Conservation (phyloP, 2,329 filamentous ascomycete species). For the Cadophora sp. region DNA sequence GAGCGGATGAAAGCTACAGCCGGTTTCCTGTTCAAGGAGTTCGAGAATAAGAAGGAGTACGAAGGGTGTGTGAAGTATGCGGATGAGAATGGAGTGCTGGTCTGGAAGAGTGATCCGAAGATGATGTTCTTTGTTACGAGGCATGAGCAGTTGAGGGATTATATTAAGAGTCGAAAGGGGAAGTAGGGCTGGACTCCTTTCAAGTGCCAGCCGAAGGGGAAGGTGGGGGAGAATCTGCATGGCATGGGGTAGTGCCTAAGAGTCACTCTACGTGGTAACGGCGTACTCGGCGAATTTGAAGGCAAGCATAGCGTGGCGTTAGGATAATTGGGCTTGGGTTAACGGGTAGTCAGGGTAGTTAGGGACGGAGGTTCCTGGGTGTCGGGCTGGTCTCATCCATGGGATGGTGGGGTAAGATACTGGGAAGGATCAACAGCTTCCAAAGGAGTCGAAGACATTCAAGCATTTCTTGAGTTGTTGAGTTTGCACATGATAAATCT, state of each 20-base stretch:
- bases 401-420: not conserved
- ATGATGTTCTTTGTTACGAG: conserved; percentile 91
- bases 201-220: not conserved
- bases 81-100: conserved; percentile 86
- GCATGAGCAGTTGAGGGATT: conserved; percentile 86
- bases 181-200: conserved; percentile 36
- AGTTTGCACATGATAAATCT: not conserved
- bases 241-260: too few relatives aligned
- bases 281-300: conserved; percentile 1
- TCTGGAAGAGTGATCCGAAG: conserved; percentile 82
- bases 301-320: conserved; percentile 38
- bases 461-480: not conserved
- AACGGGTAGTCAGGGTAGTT: not conserved
- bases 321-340: not conserved
- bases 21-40: conserved; percentile 91
- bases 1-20: conserved; percentile 87
- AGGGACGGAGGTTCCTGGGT: not conserved
- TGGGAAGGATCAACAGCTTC: not conserved
- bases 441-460: not conserved
- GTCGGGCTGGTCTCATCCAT: too few relatives aligned
- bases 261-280: not conserved
- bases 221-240: not conserved
- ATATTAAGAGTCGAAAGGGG: conserved; percentile 71
- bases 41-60: conserved; percentile 75
- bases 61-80: conserved; percentile 77